Evolutionary conservation across 179 eudicot species (phyloP), one percentile per base, ranked within the genome.

Genomic region (Gypsophila paniculata): DNA sequence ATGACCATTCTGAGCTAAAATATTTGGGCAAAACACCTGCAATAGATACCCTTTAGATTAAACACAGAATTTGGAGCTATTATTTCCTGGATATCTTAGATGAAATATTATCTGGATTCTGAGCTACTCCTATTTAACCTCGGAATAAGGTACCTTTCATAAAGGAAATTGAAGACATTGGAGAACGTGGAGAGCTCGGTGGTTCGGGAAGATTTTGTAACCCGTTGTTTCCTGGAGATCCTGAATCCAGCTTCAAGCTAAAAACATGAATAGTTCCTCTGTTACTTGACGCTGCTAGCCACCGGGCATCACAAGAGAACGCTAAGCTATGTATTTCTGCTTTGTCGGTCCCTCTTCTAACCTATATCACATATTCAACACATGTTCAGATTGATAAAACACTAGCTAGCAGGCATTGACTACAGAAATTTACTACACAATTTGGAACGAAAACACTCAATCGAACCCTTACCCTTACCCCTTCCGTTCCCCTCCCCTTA

Each of bases 1-100:
- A 78, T 0, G 98, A 92, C 98, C 98, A 87, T 72, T 90, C 94
- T 36, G 98, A 92, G 68, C 86, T 88, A 80, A 92, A 92, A 80
- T 92, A 90, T 69, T 84, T 90, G 17, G 97, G 97, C 76, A 92
- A 79, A 54, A 90, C 89, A 53, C 97, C 97, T 84, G 87, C 71
- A 82, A 77, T 19, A 80, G 55, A 70, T 49, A 65, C 77, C 72
- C 65, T 61, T 61, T 17, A 66, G 21, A 65, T 39, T 23, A 54
- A 1, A 29, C 29, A 14, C 58, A 63, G 61, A 42, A 65, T 23
- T 52, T 5, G 21, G 55, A 61, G n/a, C 29, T 21, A 46, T 8
- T 38, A 36, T 22, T 38, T 49, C 54, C 70, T 8, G 5, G 15
- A 13, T 38, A 63, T 21, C 14, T 14, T 49, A 19, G 12, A 21